Evolutionary conservation across 139 green algal genomes (phyloP), one percentile per base, ranked within the genome.

Genomic region (Diplosphaera chodatii): DNA sequence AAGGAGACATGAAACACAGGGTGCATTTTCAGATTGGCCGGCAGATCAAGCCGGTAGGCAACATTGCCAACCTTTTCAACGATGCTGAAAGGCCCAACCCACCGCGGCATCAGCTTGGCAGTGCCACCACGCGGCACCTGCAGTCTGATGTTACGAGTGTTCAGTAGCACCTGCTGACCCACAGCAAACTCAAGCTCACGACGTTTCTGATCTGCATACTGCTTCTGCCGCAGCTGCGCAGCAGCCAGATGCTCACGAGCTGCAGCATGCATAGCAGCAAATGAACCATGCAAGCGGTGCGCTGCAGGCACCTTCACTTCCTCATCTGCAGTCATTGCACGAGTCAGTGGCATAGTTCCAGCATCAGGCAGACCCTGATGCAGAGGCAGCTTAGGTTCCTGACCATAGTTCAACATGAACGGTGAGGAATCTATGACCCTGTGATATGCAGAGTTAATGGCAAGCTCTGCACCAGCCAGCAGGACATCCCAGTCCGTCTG

Each of bases 401-500:
- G 13, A 5, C 48, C 48, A 59, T 59, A 59, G 25, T 59, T 25
- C 10, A 89, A 59, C 6, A 68, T 66, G 74, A 86, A 87, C 1
- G 81, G 83, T 0, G 77, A 80, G 8, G 67, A 56, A 0, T 66
- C 3, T 16, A 77, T 81, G 6, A 32, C 64, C 3, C 68, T 68
- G 1, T 83, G 68, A 1, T 32, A 62, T 18, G 72, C 13, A 22
- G 79, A 81, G 71, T 90, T 89, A 34, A 85, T 79, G 31, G 80
- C 78, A 73, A 89, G 87, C 41, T 89, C 81, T 55, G 71, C 68
- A 22, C 67, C 3, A n/a, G 73, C 13, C 1, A 89, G 64, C 0
- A 73, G 30, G 1, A 71, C 21, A 32, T 86, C 85, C 85, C 85
- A 93, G 32, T 87, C 72, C 15, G 67, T 55, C 32, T 82, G 70